Evolutionary conservation across 306 rosid species (phyloP).

Genomic region (Lupinus albus): DNA sequence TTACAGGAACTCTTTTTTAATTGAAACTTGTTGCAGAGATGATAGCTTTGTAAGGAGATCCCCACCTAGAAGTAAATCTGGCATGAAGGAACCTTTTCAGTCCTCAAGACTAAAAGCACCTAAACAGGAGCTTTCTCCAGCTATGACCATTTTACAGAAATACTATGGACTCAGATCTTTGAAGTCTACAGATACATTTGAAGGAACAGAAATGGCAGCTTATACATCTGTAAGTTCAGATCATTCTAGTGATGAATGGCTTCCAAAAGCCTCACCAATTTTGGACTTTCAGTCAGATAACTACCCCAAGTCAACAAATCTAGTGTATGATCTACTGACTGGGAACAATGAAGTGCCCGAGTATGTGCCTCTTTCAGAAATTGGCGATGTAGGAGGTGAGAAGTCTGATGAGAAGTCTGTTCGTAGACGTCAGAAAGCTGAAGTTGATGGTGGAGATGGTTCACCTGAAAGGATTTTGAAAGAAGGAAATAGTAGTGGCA

Average conservation of each 20-base stretch:
- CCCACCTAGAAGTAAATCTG: conserved; percentile 50
- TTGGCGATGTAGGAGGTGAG: conserved; percentile 57
- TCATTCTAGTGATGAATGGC: conserved; percentile 49
- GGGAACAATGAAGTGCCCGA: conserved; percentile 43
- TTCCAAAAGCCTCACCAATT: conserved; percentile 51
- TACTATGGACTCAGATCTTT: conserved; percentile 65
- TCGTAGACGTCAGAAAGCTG: conserved; percentile 77
- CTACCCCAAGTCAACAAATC: conserved; percentile 48
- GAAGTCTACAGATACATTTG: conserved; percentile 32
- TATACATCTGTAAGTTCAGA: conserved; percentile 53
- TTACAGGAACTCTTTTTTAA: conserved; percentile 27
- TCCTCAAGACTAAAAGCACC: conserved; percentile 59
- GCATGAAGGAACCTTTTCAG: conserved; percentile 49
- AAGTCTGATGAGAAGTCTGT: conserved; percentile 75
- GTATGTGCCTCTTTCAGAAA: conserved; percentile 45
- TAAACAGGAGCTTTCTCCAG: conserved; percentile 49
- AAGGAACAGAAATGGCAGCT: conserved; percentile 67
- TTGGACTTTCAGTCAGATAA: conserved; percentile 43
- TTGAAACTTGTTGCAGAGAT: conserved; percentile 50
- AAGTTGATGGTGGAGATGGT: conserved; percentile 54
- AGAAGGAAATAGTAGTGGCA: conserved; percentile 62
- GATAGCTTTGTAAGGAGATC: conserved; percentile 40
- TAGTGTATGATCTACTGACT: conserved; percentile 50
- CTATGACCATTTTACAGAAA: conserved; percentile 71
- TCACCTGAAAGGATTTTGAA: conserved; percentile 61